Conservation (phyloP, 2,329 filamentous ascomycete genomes). For the Geosmithia morbida region DNA sequence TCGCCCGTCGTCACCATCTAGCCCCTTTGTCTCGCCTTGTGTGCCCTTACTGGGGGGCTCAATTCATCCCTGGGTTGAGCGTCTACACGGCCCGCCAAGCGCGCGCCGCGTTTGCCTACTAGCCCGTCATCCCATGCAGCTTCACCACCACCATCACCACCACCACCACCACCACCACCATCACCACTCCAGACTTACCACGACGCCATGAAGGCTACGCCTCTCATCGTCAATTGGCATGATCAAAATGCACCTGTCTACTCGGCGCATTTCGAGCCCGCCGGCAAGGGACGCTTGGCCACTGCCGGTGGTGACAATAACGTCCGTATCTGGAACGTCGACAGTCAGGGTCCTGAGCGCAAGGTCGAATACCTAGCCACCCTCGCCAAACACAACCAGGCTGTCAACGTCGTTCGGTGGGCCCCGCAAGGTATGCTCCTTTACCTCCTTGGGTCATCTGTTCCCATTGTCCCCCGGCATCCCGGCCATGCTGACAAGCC, state of each 20-base stretch:
- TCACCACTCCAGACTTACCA: conserved; percentile 5
- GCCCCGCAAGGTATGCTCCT: conserved; percentile 64
- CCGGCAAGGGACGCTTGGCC: conserved; percentile 80
- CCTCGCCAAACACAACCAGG: conserved; percentile 84
- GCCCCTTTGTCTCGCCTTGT: no score
- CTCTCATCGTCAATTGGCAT: conserved; percentile 97
- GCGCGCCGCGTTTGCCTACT: not conserved
- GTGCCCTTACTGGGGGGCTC: no score
- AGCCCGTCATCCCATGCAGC: conserved; percentile 11
- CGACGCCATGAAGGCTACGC: conserved; percentile 78
- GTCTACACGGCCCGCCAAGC: not conserved
- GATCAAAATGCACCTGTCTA: conserved; percentile 95
- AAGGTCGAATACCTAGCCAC: conserved; percentile 88
- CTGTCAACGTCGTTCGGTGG: conserved; percentile 96
- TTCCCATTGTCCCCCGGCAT: not conserved
- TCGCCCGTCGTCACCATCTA: no score
- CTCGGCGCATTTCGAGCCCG: conserved; percentile 89
- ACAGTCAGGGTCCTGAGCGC: conserved; percentile 69
- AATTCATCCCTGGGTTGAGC: no score
- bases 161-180: conserved; percentile 5
- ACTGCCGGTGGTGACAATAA: conserved; percentile 95
- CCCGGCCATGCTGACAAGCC: conserved; percentile 3
- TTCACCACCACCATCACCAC: conserved; percentile 8
- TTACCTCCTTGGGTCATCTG: not conserved
- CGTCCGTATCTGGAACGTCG: conserved; percentile 88